Conservation (phyloP, 179 eudicot species). For the Spinacia oleracea region DNA sequence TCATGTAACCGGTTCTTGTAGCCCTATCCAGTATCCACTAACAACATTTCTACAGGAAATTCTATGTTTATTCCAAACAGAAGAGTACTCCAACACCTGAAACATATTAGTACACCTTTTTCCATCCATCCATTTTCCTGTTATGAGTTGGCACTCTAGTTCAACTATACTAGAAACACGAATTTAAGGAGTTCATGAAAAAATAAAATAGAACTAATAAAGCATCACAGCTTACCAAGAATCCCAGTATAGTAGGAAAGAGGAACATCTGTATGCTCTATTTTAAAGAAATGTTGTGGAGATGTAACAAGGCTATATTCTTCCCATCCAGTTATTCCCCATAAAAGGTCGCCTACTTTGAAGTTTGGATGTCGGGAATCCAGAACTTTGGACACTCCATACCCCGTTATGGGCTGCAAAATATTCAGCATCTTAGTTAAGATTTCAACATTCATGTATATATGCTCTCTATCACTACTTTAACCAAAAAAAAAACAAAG, state of each 20-base stretch:
- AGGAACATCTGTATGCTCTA: slow-evolving; percentile 56
- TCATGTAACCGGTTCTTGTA: no score
- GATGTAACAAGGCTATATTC: slow-evolving; percentile 51
- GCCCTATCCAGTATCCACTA: no score
- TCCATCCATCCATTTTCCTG: neutral
- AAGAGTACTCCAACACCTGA: neutral
- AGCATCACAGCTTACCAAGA: slow-evolving; percentile 54
- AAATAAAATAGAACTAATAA: neutral
- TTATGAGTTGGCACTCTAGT: neutral
- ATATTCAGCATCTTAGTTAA: neutral
- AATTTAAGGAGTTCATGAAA: no score
- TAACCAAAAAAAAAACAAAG: neutral
- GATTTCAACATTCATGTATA: neutral
- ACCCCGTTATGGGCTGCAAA: slow-evolving; percentile 53
- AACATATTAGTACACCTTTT: neutral
- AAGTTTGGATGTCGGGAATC: slow-evolving; percentile 59
- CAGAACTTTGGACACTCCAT: slow-evolving; percentile 59
- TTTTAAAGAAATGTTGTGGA: slow-evolving; percentile 35
- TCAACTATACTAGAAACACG: neutral
- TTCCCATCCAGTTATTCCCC: slow-evolving; percentile 69
- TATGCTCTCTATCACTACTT: neutral
- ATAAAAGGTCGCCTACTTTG: slow-evolving; percentile 54
- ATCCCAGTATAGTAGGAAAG: slow-evolving; percentile 74
- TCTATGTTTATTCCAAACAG: neutral
- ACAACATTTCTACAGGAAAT: no score